Base-by-base conservation (phyloP, 176 grass and related monocot species). In the Saccharum officinarum region DNA sequence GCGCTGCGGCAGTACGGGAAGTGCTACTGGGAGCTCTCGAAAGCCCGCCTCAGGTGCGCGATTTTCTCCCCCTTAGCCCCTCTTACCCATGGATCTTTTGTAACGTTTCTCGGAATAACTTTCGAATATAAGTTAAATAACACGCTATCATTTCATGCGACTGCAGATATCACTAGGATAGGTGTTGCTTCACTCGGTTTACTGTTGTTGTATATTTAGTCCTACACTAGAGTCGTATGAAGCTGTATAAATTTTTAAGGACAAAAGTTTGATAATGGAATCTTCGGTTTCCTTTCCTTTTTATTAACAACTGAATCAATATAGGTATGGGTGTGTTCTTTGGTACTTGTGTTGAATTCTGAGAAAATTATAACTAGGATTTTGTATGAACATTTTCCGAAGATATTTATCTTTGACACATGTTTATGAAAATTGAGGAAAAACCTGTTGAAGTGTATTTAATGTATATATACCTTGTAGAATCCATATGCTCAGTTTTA, bases 21-120 rank as follows among this genome's bases (percentile, higher is more conserved):
- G 30, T 98, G 96, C 86, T 98, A 98, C 84, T 94, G 77, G 80
- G 96, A 98, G 74, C 93, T 98, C 71, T 98, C 96, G 71, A 95
- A 98, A 83, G 96, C 93, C 54, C 93, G 93, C 30, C 96, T 98
- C 40, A 98, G 96, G 96, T 98, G 47, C 34, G 37, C 50, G 36
- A 39, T 77, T 85, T 78, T 73, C 59, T 76, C 14, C 25, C 37
- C 34, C 28, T 83, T 2, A 57, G 2, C 20, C 54, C 54, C 0
- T 22, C 30, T 5, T 33, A 54, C 7, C 31, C 75, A 38, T 87
- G 68, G 69, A 85, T 82, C 37, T 78, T 9, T 54, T 83, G 20
- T 26, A 23, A 52, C 25, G 28, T 75, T 81, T 59, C 39, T 42
- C 67, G 12, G 16, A 82, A 63, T 31, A 38, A 17, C 22, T 18